phyloP scores from a whole-genome alignment of 352 stramenopile species.

The Phytopythium aichiense region DNA sequence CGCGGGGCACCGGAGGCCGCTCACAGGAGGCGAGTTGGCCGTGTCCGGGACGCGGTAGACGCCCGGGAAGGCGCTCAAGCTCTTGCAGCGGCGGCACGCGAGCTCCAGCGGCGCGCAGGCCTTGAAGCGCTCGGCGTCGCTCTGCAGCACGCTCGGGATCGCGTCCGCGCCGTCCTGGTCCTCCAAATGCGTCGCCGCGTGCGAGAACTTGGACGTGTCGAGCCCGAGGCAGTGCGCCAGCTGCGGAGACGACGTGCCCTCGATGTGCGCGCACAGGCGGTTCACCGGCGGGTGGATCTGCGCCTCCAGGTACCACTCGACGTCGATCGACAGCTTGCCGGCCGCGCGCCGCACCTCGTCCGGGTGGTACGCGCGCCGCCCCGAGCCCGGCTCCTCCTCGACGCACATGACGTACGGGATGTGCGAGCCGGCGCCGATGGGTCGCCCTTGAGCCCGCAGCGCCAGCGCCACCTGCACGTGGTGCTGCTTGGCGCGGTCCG shows the following conservation, averaged over 20 bases:
- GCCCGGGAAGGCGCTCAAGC: constrained; percentile 62
- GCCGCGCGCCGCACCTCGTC: constrained; percentile 76
- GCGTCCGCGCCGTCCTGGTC: constrained; percentile 81
- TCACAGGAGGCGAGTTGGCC: constrained; percentile 22
- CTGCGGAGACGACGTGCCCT: constrained; percentile 93
- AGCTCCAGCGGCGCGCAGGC: constrained; percentile 76
- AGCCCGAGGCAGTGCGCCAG: constrained; percentile 96
- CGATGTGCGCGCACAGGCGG: constrained; percentile 98
- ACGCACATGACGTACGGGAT: constrained; percentile 98
- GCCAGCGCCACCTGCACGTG: constrained; percentile 98
- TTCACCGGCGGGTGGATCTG: constrained; percentile 97
- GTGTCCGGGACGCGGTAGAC: constrained; percentile 38
- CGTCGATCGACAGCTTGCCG: constrained; percentile 88
- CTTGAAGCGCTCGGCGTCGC: constrained; percentile 89
- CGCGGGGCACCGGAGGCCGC: constrained; percentile 61
- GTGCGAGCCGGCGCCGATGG: constrained; percentile 97
- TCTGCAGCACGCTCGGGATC: constrained; percentile 86
- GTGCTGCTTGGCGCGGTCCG: constrained; percentile 94
- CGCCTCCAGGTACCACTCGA: constrained; percentile 97
- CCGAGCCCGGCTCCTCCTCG: constrained; percentile 74
- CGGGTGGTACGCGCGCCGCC: constrained; percentile 79
- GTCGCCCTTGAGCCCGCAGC: constrained; percentile 93
- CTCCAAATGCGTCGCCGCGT: constrained; percentile 76
- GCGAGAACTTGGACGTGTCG: constrained; percentile 93
- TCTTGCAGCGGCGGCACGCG: constrained; percentile 65